A percentile compares a stretch with the other conserved stretches of the same genome.
These are phyloP conservation scores for Linderina pennispora DNA, from an alignment of 192 early-diverging fungal genomes.

Conservation along the genomic window DNA sequence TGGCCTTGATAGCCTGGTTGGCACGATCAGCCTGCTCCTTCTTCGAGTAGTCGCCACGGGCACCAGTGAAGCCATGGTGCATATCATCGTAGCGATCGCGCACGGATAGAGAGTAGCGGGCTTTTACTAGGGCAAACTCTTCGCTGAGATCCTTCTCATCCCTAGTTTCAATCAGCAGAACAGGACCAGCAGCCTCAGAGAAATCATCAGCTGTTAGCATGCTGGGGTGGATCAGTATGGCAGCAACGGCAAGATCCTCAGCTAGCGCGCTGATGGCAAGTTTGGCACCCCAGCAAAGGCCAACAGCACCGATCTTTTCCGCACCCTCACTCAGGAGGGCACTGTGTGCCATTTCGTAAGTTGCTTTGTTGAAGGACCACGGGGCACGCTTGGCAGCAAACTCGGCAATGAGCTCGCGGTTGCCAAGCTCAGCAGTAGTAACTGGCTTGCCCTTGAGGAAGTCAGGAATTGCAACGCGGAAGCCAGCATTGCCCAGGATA, in stretches of 20 bases:
- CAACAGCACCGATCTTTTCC: conserved; percentile 45
- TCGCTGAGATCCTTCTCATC: conserved; percentile 35
- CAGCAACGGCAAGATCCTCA: conserved; percentile 19
- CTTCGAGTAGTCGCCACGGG: conserved; percentile 51
- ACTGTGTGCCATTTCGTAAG: conserved; percentile 14
- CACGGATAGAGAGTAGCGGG: no score
- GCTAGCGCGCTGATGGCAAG: conserved; percentile 44
- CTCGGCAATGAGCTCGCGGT: conserved; percentile 12
- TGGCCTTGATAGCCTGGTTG: conserved; percentile 49
- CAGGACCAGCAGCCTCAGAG: conserved; percentile 48
- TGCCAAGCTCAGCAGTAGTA: conserved; percentile 11
- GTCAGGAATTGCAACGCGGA: conserved; percentile 55
- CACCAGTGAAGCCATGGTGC: conserved; percentile 52
- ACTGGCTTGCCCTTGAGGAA: conserved; percentile 48
- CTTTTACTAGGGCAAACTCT: conserved; percentile 8
- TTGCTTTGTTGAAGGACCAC: conserved; percentile 5
- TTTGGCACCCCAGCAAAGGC: conserved; percentile 64
- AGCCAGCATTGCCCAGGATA: conserved; percentile 38
- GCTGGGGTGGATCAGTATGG: conserved; percentile 54
- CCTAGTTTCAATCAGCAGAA: conserved; percentile 50
- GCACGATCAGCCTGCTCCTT: conserved; percentile 43
- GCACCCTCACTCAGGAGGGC: conserved; percentile 43
- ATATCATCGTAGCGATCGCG: no score
- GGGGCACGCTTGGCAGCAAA: conserved; percentile 17
- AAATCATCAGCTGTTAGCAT: conserved; percentile 43